A percentile compares a stretch with the other conserved stretches of the same genome.
phyloP scores from a whole-genome alignment of 345 rosid species.

The Bruguiera gymnorhiza region DNA sequence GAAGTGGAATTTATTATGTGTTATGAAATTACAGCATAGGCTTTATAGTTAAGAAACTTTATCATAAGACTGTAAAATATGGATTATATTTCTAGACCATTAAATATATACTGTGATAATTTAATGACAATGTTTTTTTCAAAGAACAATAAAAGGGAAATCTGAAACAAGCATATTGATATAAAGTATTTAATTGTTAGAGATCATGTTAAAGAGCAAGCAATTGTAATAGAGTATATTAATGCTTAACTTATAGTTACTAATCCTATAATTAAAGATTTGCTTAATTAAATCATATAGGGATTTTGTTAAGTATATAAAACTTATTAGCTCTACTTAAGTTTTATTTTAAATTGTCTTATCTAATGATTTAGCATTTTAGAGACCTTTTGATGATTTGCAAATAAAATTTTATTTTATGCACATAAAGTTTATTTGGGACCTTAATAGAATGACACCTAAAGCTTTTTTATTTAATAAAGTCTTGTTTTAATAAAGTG shows the following conservation, averaged over 20 bases:
- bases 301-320: background rate
- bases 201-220: background rate
- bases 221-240: background rate
- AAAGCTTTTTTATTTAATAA: no score
- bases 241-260: background rate
- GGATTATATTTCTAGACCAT: background rate
- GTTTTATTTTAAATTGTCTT: no score
- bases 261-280: background rate
- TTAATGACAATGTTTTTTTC: background rate
- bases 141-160: background rate
- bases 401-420: no score
- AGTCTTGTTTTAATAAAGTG: no score
- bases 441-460: accelerated
- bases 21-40: background rate
- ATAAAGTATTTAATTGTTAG: background rate
- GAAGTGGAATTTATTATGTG: background rate
- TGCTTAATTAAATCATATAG: background rate
- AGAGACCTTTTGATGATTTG: no score
- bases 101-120: background rate
- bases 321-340: background rate
- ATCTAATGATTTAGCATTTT: no score
- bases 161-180: background rate
- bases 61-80: background rate
- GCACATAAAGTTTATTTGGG: no score
- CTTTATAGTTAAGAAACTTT: background rate